Conservation (phyloP, 768 basidiomycete genomes). For the Phanerochaete sordida region DNA sequence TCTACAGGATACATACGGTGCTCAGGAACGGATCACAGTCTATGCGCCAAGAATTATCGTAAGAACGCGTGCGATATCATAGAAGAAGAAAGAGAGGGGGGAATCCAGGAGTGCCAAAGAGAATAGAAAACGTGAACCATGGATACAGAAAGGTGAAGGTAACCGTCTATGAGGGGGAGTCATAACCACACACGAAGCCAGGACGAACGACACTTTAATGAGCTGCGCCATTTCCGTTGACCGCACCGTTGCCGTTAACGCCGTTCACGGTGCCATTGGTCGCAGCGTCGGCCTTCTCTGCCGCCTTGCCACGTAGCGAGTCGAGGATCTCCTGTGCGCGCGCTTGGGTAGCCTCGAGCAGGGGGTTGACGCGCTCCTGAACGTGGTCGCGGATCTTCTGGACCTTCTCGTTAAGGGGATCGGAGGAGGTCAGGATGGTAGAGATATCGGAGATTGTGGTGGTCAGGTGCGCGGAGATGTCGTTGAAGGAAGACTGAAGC, state of each 20-base stretch:
- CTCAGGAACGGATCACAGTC: background rate
- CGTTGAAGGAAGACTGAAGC: constrained; percentile 57
- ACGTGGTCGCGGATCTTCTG: constrained; percentile 54
- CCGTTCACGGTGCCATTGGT: constrained; percentile 12
- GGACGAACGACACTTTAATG: background rate
- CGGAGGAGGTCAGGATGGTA: constrained; percentile 49
- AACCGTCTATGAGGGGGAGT: background rate
- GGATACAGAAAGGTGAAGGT: background rate
- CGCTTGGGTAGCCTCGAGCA: constrained; percentile 43
- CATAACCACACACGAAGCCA: background rate
- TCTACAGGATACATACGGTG: constrained; percentile 2
- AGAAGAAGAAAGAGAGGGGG: background rate
- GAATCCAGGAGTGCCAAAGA: background rate
- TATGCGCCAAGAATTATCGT: background rate
- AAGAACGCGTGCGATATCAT: background rate
- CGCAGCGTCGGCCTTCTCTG: constrained; percentile 12
- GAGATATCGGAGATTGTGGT: constrained; percentile 52
- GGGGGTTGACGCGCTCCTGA: constrained; percentile 54
- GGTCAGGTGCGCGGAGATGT: constrained; percentile 53
- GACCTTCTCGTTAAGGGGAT: constrained; percentile 63
- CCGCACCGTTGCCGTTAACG: constrained; percentile 2
- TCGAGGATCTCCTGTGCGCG: constrained; percentile 30
- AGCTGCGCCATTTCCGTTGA: background rate
- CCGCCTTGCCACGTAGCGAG: constrained; percentile 16
- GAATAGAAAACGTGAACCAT: background rate